A percentile compares a stretch with the other conserved stretches of the same genome.
Evolutionary conservation across 441 rosid species (phyloP).

Genomic region (Eruca vesicaria): DNA sequence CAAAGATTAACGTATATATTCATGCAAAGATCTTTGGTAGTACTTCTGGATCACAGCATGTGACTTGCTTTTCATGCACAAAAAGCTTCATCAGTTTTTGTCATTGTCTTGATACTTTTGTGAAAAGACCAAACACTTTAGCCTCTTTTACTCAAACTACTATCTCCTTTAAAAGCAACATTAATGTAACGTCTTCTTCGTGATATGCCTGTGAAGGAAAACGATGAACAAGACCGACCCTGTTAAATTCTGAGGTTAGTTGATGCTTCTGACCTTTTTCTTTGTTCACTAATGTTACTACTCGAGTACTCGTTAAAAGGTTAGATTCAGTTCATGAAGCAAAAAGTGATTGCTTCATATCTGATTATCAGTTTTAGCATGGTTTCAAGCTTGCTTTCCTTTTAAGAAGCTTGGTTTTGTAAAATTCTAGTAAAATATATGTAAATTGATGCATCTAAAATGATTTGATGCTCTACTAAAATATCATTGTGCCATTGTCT

Average conservation of each 20-base stretch:
- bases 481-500: background rate
- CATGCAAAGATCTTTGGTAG: constrained; percentile 32
- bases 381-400: background rate
- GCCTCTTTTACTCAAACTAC: constrained; percentile 4
- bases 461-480: constrained; percentile 1
- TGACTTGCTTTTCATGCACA: constrained; percentile 36
- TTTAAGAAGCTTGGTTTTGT: background rate
- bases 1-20: constrained; percentile 20
- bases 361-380: background rate
- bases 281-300: background rate
- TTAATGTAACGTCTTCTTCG: constrained; percentile 3
- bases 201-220: background rate
- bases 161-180: constrained; percentile 27
- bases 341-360: background rate
- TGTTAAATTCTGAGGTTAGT: constrained; percentile 14
- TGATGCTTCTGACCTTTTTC: background rate
- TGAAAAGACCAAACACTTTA: constrained; percentile 22
- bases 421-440: background rate
- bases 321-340: background rate
- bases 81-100: constrained; percentile 25
- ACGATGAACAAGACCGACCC: constrained; percentile 19
- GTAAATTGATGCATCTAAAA: background rate
- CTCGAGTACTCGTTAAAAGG: background rate
- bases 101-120: constrained; percentile 14
- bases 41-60: constrained; percentile 31